phyloP scores from a whole-genome alignment of 108 stramenopile species.

The Cyclotella baltica region DNA sequence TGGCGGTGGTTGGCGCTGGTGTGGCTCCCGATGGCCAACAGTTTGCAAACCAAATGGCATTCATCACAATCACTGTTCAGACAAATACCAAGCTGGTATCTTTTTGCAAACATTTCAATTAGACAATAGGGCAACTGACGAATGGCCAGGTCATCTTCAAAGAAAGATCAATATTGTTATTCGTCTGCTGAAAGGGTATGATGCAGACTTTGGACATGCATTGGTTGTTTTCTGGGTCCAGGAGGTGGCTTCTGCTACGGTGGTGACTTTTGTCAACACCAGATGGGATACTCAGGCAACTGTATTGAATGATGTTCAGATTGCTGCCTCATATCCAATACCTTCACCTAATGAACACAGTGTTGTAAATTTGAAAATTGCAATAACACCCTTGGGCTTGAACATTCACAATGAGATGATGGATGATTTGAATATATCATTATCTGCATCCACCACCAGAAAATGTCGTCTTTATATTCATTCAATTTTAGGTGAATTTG shows the following conservation, averaged over 20 bases:
- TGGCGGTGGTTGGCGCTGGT: neutral
- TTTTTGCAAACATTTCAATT: neutral
- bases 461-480: neutral
- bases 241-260: neutral
- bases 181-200: constrained; percentile 1
- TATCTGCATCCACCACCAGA: neutral
- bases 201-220: neutral
- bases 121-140: neutral
- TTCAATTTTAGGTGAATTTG: neutral
- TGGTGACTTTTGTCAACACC: neutral
- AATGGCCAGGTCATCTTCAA: neutral
- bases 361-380: neutral
- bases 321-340: neutral
- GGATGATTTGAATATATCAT: neutral
- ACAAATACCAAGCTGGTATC: neutral
- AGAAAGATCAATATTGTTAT: neutral
- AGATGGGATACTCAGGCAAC: neutral
- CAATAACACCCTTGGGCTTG: neutral
- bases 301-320: neutral
- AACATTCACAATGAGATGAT: neutral
- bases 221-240: neutral
- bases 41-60: neutral
- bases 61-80: neutral
- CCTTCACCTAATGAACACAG: neutral
- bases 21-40: neutral